Conservation (phyloP, 768 basidiomycete species). For the Russula sp. region DNA sequence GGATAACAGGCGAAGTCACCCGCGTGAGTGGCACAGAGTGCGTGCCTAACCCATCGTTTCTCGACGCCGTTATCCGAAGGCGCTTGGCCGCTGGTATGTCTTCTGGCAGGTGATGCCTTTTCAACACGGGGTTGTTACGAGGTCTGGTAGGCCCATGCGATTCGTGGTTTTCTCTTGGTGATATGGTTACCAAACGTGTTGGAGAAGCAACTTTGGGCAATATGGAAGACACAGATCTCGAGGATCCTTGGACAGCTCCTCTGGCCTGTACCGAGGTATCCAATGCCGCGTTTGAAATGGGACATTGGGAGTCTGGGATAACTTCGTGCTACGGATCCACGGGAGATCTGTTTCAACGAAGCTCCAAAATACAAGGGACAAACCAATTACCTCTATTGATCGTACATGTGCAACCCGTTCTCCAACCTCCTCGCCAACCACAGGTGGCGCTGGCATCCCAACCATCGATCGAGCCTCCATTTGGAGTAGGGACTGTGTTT, state of each 20-base stretch:
- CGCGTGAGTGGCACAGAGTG: not conserved
- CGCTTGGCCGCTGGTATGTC: constrained; percentile 7
- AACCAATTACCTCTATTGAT: constrained; percentile 8
- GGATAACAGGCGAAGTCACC: not conserved
- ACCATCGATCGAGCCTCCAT: not conserved
- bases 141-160: not conserved
- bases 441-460: not conserved
- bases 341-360: not conserved
- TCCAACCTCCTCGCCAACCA: not conserved
- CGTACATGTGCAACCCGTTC: not conserved
- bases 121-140: not conserved
- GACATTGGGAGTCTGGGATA: constrained; percentile 10
- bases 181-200: not conserved
- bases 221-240: not conserved
- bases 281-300: not conserved
- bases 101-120: not conserved
- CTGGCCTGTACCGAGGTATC: not conserved
- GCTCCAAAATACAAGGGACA: not conserved
- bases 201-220: not conserved
- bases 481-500: not conserved
- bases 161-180: not conserved
- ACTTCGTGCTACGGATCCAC: constrained; percentile 5
- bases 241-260: not conserved
- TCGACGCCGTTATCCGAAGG: not conserved
- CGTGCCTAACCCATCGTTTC: not conserved